Evolutionary conservation across 768 basidiomycete genomes (phyloP), one percentile per base, ranked within the genome.

Genomic region (Austroboletus festivus): DNA sequence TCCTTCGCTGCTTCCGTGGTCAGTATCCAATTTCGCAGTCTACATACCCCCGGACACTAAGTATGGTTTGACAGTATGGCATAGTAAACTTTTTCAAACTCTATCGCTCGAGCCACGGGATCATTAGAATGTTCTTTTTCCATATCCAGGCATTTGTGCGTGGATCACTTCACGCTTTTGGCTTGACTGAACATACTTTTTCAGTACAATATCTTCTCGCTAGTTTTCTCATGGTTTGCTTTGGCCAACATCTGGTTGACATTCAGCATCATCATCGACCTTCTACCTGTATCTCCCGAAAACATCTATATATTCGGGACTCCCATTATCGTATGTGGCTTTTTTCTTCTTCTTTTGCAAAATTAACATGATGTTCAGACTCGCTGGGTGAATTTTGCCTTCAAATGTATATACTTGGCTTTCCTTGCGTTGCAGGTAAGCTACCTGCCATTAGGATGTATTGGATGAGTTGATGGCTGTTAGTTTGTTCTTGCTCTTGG

Each of bases 101-200:
- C 43, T 98, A 96, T 70, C 79, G 77, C 56, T 92, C 89, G 23
- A 80, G 84, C 13, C 94, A 97, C 59, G 88, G 88, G 22, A 78
- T 90, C 46, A 78, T 95, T 53, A 84, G 95, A 62, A 91, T 98
- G 88, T 86, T 98, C 74, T 93, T 97, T 75, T 83, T 99, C 67
- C 94, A 97, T 62, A 61, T 99, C 40, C 95, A 98, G 69, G 93
- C 85, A 35, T 50, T 97, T 44, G 91, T 92, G 65, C 53, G 86
- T 75, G 20, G 18, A 33, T 60, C 40, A 42, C 35, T 38, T 21
- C 24, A 18, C 3, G 6, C 31, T 34, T 22, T 15, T 34, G 7
- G 18, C 22, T 15, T 41, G 20, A 16, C 26, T 55, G 19, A 59
- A 19, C n/a, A n/a, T n/a, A 10, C 3, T 41, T 31, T 42, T 39